phyloP scores from a whole-genome alignment of 768 basidiomycete genomes.

The Symmetrospora coprosmae region DNA sequence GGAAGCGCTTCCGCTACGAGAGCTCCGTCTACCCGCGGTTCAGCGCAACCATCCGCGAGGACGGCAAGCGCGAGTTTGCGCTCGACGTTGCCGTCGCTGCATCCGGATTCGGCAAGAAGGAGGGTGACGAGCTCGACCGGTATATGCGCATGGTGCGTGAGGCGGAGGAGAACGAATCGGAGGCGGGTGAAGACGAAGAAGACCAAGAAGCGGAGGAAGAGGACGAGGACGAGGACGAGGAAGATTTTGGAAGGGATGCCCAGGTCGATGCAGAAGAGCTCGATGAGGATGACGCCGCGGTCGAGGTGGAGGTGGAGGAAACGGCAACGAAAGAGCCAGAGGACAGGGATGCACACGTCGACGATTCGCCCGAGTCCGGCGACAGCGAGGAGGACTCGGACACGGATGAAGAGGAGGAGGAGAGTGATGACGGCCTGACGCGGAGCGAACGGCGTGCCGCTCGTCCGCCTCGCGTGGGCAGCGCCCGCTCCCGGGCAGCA shows the following conservation, averaged over 20 bases:
- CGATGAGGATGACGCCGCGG: slow-evolving; percentile 31
- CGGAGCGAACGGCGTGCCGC: too few relatives aligned
- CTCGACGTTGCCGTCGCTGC: slow-evolving; percentile 86
- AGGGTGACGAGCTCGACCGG: slow-evolving; percentile 32
- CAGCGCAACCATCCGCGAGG: slow-evolving; percentile 48
- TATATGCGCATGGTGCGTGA: slow-evolving; percentile 51
- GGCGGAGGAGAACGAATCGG: slow-evolving; percentile 27
- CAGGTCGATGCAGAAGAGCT: slow-evolving; percentile 21
- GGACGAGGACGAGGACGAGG: slow-evolving; percentile 22
- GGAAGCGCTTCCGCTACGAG: slow-evolving; percentile 79
- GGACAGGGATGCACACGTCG: neutral
- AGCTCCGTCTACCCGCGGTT: slow-evolving; percentile 77
- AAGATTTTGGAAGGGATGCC: slow-evolving; percentile 25
- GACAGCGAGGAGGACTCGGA: slow-evolving; percentile 35
- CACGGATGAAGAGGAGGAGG: slow-evolving; percentile 27
- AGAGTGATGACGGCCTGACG: slow-evolving; percentile 14
- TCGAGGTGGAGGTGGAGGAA: slow-evolving; percentile 22
- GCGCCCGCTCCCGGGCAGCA: too few relatives aligned
- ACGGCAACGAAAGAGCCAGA: neutral
- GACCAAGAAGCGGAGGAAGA: slow-evolving; percentile 23
- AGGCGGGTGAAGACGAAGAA: slow-evolving; percentile 21
- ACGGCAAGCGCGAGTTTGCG: slow-evolving; percentile 48
- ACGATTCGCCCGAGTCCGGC: slow-evolving; percentile 34
- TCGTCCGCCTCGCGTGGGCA: too few relatives aligned
- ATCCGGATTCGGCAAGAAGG: slow-evolving; percentile 54